phyloP scores from a whole-genome alignment of 2,329 filamentous ascomycete species.

The Meredithiella fracta region DNA sequence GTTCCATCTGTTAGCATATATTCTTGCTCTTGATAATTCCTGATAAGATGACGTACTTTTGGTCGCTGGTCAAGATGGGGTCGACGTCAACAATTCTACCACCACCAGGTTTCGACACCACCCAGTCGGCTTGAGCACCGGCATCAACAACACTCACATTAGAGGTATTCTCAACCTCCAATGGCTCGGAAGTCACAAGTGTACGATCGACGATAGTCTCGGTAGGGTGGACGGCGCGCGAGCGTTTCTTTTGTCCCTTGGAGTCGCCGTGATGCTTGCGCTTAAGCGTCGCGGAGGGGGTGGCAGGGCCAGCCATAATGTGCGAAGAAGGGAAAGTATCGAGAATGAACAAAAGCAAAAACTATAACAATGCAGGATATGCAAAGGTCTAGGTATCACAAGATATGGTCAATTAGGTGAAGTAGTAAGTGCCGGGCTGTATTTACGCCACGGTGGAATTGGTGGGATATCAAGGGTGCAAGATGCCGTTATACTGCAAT shows the following conservation, averaged over 20 bases:
- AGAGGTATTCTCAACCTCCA: not conserved
- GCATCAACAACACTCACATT: not conserved
- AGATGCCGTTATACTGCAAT: not conserved
- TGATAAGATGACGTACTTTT: conserved; percentile 23
- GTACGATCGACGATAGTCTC: conserved; percentile 12
- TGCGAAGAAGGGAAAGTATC: not conserved
- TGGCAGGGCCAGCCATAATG: conserved; percentile 10
- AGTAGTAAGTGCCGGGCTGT: not conserved
- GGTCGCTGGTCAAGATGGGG: conserved; percentile 43
- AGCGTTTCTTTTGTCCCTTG: conserved; percentile 12
- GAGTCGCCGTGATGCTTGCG: conserved; percentile 13
- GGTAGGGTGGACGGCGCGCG: not conserved
- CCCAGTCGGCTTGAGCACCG: conserved; percentile 30
- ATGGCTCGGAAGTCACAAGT: conserved; percentile 3
- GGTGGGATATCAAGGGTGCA: not conserved
- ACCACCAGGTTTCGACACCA: conserved; percentile 46
- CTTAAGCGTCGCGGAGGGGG: conserved; percentile 10
- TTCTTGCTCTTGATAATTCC: not conserved
- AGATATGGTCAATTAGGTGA: not conserved
- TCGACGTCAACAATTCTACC: conserved; percentile 49
- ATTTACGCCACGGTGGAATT: not conserved
- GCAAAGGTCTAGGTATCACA: not conserved
- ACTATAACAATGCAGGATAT: not conserved
- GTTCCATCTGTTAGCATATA: not conserved
- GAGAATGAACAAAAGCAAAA: not conserved